phyloP scores from a whole-genome alignment of 2,329 filamentous ascomycete species.

The Teratosphaeria pseudoeucalypti region DNA sequence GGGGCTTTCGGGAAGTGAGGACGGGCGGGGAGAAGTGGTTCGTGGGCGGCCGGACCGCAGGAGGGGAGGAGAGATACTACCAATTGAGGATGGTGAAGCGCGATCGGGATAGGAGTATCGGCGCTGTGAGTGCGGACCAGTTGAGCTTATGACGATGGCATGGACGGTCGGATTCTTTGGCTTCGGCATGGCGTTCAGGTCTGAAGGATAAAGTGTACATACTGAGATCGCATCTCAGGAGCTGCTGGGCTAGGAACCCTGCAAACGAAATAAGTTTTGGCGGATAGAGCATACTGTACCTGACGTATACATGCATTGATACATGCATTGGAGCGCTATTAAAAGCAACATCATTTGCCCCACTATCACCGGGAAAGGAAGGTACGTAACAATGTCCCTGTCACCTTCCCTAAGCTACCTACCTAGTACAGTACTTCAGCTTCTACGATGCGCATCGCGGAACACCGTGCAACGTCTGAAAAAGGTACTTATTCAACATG shows the following conservation, averaged over 20 bases:
- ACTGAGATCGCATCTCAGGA: not conserved
- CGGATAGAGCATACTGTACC: not conserved
- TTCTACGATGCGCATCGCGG: not conserved
- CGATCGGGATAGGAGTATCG: slow-evolving; percentile 52
- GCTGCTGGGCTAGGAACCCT: not conserved
- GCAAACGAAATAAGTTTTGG: not conserved
- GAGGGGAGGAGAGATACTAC: slow-evolving; percentile 72
- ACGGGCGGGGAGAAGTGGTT: slow-evolving; percentile 72
- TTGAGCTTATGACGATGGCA: slow-evolving; percentile 52
- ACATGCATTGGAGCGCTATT: not conserved
- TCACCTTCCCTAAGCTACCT: not conserved
- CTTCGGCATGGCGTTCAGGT: slow-evolving; percentile 1
- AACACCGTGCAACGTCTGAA: not conserved
- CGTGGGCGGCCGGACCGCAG: slow-evolving; percentile 64
- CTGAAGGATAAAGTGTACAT: not conserved
- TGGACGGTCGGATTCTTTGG: not conserved
- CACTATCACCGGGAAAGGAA: not conserved
- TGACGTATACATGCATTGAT: not conserved
- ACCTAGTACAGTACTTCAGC: too few relatives aligned
- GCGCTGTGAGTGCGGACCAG: slow-evolving; percentile 63
- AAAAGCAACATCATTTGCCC: not conserved
- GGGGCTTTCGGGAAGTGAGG: slow-evolving; percentile 65
- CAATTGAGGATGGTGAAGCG: slow-evolving; percentile 66
- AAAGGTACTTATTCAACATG: too few relatives aligned
- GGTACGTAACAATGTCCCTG: not conserved